Percentiles rank a stretch among this genome's conserved stretches.
phyloP scores from a whole-genome alignment of 768 basidiomycete genomes.

The Suillus hirtellus region DNA sequence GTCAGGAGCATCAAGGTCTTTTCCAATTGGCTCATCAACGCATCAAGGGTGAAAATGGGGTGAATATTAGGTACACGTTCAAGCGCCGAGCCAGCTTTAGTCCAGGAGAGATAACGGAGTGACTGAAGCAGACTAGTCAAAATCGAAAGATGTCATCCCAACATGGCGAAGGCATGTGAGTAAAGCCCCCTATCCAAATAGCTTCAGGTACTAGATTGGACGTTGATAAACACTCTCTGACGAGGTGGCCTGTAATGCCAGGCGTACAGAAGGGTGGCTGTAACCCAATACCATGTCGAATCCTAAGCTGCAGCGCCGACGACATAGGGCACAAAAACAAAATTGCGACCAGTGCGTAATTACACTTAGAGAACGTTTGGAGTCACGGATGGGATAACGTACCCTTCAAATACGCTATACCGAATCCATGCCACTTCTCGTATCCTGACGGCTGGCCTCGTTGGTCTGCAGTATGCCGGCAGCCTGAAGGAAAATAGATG shows the following conservation, averaged over 20 bases:
- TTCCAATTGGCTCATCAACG: constrained; percentile 31
- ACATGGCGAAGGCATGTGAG: constrained; percentile 38
- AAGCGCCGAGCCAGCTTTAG: constrained; percentile 54
- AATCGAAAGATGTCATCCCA: constrained; percentile 16
- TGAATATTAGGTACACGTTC: constrained; percentile 66
- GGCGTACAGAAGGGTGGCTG: constrained; percentile 16
- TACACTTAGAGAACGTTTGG: too few relatives aligned
- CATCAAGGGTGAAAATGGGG: constrained; percentile 37
- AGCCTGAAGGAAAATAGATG: not conserved
- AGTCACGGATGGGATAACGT: not conserved
- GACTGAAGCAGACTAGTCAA: constrained; percentile 32
- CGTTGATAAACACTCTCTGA: constrained; percentile 8
- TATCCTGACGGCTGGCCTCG: not conserved
- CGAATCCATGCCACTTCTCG: not conserved
- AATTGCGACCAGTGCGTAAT: not conserved
- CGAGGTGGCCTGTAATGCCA: constrained; percentile 2
- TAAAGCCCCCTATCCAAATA: constrained; percentile 32
- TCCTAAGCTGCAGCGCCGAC: not conserved
- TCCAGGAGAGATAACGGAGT: constrained; percentile 57
- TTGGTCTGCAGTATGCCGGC: not conserved
- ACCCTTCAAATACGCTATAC: not conserved
- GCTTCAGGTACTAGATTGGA: constrained; percentile 16
- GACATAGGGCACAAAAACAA: not conserved
- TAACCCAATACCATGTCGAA: not conserved
- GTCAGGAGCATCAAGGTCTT: constrained; percentile 28